Conservation (phyloP, 352 stramenopile species). For the Blastocystis hominis region DNA sequence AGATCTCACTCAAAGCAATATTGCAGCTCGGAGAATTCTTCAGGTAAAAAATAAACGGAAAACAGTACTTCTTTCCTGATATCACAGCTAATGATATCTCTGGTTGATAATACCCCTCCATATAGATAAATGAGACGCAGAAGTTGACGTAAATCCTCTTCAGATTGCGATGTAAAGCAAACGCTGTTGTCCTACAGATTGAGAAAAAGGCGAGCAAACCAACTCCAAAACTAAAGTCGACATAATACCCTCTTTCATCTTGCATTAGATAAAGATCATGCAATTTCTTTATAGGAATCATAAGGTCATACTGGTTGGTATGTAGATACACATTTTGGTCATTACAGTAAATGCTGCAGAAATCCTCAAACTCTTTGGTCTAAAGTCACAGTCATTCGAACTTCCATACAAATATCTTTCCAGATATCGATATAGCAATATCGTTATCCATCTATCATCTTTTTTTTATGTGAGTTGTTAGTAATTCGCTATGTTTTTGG, state of each 20-base stretch:
- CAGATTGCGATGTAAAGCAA: not conserved
- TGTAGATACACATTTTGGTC: not conserved
- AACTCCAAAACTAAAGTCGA: not conserved
- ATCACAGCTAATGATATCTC: not conserved
- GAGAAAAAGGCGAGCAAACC: not conserved
- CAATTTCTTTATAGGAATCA: not conserved
- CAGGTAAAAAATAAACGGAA: no score
- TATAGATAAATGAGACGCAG: not conserved
- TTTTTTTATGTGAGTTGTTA: no score
- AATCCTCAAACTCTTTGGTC: not conserved
- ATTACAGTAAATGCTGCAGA: not conserved
- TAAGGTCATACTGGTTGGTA: not conserved
- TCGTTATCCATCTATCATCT: not conserved
- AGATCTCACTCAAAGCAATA: no score
- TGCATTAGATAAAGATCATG: not conserved
- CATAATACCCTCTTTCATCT: not conserved
- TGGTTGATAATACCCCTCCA: not conserved
- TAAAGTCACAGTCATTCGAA: not conserved
- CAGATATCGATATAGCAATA: not conserved
- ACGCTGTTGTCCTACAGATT: not conserved
- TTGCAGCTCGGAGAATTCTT: no score
- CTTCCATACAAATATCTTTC: not conserved
- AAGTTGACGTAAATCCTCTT: not conserved
- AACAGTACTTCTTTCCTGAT: no score
- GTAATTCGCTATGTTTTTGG: no score